phyloP scores from a whole-genome alignment of 345 rosid species.

The Populus tremula region DNA sequence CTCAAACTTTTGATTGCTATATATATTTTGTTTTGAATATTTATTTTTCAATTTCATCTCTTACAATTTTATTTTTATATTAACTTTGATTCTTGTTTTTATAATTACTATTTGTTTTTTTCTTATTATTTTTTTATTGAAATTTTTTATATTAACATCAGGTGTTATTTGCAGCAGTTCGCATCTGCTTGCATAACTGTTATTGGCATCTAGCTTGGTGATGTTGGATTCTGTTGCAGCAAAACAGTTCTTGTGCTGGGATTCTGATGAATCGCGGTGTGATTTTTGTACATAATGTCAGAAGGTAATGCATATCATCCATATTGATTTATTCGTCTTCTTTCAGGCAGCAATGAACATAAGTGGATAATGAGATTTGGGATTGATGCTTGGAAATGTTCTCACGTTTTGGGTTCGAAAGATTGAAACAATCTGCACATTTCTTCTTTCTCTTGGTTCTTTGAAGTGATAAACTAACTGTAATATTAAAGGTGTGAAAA shows the following conservation, averaged over 20 bases:
- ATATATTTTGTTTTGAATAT: no score
- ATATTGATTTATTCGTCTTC: neutral
- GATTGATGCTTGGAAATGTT: neutral
- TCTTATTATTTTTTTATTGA: no score
- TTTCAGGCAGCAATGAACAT: neutral
- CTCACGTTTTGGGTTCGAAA: slow-evolving; percentile 17
- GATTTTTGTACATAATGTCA: neutral
- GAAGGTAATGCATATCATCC: neutral
- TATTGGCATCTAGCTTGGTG: neutral
- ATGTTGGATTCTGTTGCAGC: neutral
- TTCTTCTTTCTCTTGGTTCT: slow-evolving; percentile 37
- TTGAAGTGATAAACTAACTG: no score
- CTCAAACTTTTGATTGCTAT: no score
- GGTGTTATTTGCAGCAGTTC: neutral
- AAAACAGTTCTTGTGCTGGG: neutral
- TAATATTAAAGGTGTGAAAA: no score
- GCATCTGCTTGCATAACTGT: neutral
- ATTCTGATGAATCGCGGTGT: neutral
- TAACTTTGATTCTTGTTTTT: no score
- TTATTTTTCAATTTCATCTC: no score
- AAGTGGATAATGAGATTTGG: neutral
- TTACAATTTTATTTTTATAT: no score
- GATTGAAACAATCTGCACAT: slow-evolving; percentile 50
- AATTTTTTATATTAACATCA: no score
- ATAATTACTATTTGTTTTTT: no score